These are phyloP conservation scores for Peronospora farinosa DNA, from an alignment of 352 stramenopile genomes.

Conservation along the genomic window DNA sequence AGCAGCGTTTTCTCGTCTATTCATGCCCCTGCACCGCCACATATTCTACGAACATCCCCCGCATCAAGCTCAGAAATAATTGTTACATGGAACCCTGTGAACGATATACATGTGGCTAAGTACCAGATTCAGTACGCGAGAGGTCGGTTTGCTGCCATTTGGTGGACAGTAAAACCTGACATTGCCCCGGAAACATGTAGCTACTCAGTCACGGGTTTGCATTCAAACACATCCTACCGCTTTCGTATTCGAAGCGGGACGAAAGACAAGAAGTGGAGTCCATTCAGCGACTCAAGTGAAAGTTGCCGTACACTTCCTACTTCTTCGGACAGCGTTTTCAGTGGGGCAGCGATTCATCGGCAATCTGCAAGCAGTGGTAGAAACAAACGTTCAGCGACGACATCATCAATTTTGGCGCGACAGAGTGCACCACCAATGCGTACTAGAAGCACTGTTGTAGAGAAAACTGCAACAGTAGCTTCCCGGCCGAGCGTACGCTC, in stretches of 20 bases:
- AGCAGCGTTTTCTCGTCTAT: constrained; percentile 11
- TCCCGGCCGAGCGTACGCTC: constrained; percentile 38
- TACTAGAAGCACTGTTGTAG: constrained; percentile 62
- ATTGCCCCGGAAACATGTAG: constrained; percentile 49
- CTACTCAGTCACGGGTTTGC: constrained; percentile 49
- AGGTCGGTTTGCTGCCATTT: constrained; percentile 72
- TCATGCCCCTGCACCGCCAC: constrained; percentile 33
- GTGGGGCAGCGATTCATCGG: constrained; percentile 4
- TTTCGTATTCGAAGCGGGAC: constrained; percentile 63
- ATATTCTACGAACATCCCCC: constrained; percentile 48
- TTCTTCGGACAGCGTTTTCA: constrained; percentile 12
- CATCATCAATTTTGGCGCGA: constrained; percentile 4
- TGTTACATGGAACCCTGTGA: constrained; percentile 67
- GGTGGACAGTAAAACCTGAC: constrained; percentile 71
- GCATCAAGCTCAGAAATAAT: constrained; percentile 54
- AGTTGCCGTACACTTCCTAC: constrained; percentile 46
- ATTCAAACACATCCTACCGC: constrained; percentile 55
- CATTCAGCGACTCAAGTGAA: constrained; percentile 66
- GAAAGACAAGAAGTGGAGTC: constrained; percentile 53
- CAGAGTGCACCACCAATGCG: constrained; percentile 29
- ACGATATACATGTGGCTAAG: constrained; percentile 47
- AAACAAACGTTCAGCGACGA: constrained; percentile 6
- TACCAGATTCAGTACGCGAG: constrained; percentile 83
- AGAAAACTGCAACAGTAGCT: constrained; percentile 65
- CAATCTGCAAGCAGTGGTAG: constrained; percentile 5